Conservation (phyloP, 2,329 filamentous ascomycete species). For the Scolecobasidium constrictum region DNA sequence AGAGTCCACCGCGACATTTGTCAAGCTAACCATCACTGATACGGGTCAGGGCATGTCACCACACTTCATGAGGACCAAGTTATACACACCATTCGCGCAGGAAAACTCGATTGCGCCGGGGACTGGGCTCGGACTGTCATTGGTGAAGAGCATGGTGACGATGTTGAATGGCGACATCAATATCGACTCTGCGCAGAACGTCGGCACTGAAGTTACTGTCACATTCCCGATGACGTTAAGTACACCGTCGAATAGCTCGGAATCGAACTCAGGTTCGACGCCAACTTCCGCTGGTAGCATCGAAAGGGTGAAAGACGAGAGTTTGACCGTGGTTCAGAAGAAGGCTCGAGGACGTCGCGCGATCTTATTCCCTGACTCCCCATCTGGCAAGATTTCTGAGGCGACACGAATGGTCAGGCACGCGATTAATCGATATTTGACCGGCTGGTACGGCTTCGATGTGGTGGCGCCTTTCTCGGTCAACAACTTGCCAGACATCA, state of each 20-base stretch:
- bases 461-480: neutral
- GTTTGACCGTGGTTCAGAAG: constrained; percentile 11
- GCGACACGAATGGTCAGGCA: constrained; percentile 3
- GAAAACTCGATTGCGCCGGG: constrained; percentile 51
- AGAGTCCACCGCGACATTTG: constrained; percentile 9
- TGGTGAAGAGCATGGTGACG: constrained; percentile 49
- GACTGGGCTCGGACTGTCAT: constrained; percentile 53
- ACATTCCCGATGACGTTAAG: constrained; percentile 10
- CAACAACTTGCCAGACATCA: constrained; percentile 10
- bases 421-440: constrained; percentile 12
- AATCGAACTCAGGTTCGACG: constrained; percentile 9
- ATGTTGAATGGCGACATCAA: constrained; percentile 49
- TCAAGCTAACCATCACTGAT: constrained; percentile 44
- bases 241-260: neutral
- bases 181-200: constrained; percentile 31
- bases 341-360: constrained; percentile 5
- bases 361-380: neutral
- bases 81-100: constrained; percentile 55
- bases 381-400: neutral
- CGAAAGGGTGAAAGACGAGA: constrained; percentile 14
- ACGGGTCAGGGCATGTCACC: constrained; percentile 56
- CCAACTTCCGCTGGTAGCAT: constrained; percentile 12
- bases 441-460: constrained; percentile 14
- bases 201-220: constrained; percentile 9
- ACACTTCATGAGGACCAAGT: constrained; percentile 47